Evolutionary conservation across 306 rosid genomes (phyloP).

Genomic region (Sesbania bispinosa): DNA sequence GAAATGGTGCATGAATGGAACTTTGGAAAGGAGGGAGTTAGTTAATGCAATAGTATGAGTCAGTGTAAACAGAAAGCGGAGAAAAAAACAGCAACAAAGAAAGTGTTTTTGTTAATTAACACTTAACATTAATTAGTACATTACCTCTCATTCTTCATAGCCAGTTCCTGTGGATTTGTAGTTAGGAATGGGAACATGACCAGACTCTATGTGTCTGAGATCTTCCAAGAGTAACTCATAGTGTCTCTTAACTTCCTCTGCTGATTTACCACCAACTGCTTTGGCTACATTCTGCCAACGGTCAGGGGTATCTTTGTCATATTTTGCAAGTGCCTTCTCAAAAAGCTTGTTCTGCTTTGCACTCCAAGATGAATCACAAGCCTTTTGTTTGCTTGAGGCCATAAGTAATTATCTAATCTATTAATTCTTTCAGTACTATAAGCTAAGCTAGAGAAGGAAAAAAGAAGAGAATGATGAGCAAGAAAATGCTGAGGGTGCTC

Average conservation of each 20-base stretch:
- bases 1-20: too few species aligned
- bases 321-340: slow-evolving; percentile 54
- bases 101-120: too few species aligned
- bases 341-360: slow-evolving; percentile 52
- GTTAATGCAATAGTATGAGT: too few species aligned
- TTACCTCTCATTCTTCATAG: too few species aligned
- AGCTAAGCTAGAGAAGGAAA: neutral
- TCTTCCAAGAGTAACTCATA: slow-evolving; percentile 53
- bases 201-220: slow-evolving; percentile 50
- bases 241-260: slow-evolving; percentile 47
- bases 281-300: slow-evolving; percentile 55
- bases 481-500: slow-evolving; percentile 8
- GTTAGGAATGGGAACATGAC: slow-evolving; percentile 50
- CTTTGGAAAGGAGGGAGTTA: too few species aligned
- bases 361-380: slow-evolving; percentile 43
- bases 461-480: neutral
- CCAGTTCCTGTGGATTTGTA: slow-evolving; percentile 27
- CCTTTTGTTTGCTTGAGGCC: slow-evolving; percentile 46
- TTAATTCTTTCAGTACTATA: too few species aligned
- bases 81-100: too few species aligned
- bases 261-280: slow-evolving; percentile 46
- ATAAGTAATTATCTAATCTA: slow-evolving; percentile 22
- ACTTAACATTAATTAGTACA: too few species aligned
- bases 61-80: too few species aligned
- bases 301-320: slow-evolving; percentile 51